Base-by-base conservation (phyloP, 2,329 filamentous ascomycete species). In the Apiospora hydei region DNA sequence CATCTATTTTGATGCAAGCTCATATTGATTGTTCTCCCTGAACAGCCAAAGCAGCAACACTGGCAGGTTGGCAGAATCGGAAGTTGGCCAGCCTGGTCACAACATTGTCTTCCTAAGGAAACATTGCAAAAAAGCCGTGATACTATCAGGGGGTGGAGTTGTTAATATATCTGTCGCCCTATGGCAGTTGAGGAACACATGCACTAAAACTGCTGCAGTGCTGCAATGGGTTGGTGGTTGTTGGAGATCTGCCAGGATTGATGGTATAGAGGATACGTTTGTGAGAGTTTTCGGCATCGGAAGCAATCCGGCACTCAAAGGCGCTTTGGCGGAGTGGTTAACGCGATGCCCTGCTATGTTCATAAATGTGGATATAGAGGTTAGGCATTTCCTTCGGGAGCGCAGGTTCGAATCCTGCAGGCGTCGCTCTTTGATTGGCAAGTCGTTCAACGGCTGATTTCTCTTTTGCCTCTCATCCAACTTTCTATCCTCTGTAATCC, bases 241-340 rank as follows among this genome's bases (percentile, higher is more conserved):
- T 53, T 6, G 13, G 46, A n/a, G 46, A 47, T 8, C 46, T 47
- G 18, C 8, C 5, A 6, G 49, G 0, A n/a, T 30, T 16, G 11
- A 11, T 5, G 24, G 1, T 16, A 30, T 26, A 16, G 11, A 16
- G 3, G 5, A n/a, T 18, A 18, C n/a, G 18, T 16, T 53, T 53
- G 24, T 3, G 16, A 18, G 7, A 4, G 3, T 3, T n/a, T 49
- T 11, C 1, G 1, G 2, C 46, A 49, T 49, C 46, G 41, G 41
- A 43, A 49, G 18, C 46, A 49, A n/a, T n/a, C 46, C 46, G 21
- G 21, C 1, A 57, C 26, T 61, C 30, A 64, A 41, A 64, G 57
- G 57, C 57, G 10, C 80, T 81, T 74, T 82, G 80, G 18, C 57
- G 57, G 57, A 64, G 57, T 64, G 57, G 57, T 64, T 64, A 64